Evolutionary conservation across 768 basidiomycete species (phyloP).

Genomic region (Pisolithus orientalis): DNA sequence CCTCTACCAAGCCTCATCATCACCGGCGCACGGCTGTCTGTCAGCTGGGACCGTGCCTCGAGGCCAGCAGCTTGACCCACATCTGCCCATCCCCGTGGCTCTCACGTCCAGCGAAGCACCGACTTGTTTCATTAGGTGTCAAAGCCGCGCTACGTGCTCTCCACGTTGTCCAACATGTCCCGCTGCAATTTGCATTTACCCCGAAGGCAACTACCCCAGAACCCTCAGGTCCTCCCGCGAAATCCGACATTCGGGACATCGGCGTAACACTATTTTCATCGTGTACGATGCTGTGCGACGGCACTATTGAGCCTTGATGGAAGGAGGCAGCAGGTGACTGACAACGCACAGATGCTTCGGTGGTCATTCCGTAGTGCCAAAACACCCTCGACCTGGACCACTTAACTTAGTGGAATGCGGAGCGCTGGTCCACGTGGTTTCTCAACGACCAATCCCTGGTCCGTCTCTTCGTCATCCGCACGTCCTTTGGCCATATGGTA

Average conservation of each 20-base stretch:
- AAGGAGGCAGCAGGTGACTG: background rate
- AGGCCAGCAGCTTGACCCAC: background rate
- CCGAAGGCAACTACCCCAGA: conserved; percentile 3
- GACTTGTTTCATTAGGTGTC: background rate
- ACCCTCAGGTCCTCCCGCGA: conserved; percentile 3
- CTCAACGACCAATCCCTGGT: background rate
- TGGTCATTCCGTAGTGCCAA: background rate
- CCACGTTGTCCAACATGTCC: background rate
- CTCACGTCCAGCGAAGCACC: background rate
- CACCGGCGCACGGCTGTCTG: background rate
- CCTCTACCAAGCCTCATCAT: conserved; percentile 1
- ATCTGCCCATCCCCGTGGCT: background rate
- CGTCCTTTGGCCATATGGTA: background rate
- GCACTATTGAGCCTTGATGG: background rate
- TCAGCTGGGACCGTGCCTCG: background rate
- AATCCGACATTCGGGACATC: background rate
- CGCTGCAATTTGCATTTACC: background rate
- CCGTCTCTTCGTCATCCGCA: background rate
- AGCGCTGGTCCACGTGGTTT: background rate
- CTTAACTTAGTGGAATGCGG: background rate
- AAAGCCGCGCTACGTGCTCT: background rate
- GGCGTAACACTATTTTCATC: background rate
- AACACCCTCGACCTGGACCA: background rate
- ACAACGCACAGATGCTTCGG: background rate
- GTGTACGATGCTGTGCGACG: background rate